These are phyloP conservation scores for Rhizoctonia solani DNA, from an alignment of 1,284 basidiomycete species.

Conservation along the genomic window DNA sequence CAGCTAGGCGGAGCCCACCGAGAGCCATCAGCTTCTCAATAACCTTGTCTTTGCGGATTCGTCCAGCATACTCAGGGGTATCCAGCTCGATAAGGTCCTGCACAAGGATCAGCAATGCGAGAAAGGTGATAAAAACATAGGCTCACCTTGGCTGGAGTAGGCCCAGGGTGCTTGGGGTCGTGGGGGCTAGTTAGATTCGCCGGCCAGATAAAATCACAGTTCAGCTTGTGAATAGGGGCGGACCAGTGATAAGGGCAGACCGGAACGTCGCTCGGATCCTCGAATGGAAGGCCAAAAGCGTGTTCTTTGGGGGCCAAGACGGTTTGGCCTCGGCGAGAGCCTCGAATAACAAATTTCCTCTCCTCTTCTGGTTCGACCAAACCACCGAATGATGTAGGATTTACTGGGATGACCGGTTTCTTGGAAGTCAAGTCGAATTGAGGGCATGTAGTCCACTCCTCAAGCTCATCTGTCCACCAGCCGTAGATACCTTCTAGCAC, in stretches of 20 bases:
- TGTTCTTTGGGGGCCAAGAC: neutral
- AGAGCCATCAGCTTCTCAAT: slow-evolving; percentile 82
- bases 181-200: slow-evolving; percentile 27
- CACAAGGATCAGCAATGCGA: neutral
- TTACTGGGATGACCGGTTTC: neutral
- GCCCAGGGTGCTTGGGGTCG: slow-evolving; percentile 25
- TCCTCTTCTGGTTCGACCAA: neutral
- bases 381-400: neutral
- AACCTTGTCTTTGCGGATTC: slow-evolving; percentile 66
- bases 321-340: neutral
- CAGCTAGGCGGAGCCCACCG: slow-evolving; percentile 83
- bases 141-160: slow-evolving; percentile 21
- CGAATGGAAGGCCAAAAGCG: neutral
- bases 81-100: slow-evolving; percentile 72
- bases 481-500: slow-evolving; percentile 79
- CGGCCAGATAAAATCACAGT: slow-evolving; percentile 32
- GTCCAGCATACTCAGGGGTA: slow-evolving; percentile 77
- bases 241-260: slow-evolving; percentile 84
- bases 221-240: slow-evolving; percentile 67
- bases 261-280: slow-evolving; percentile 44
- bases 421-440: neutral
- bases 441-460: slow-evolving; percentile 72
- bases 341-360: neutral
- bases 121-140: neutral
- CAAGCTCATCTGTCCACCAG: slow-evolving; percentile 63